phyloP scores from a whole-genome alignment of 805 yeast species.

The Tetrapisispora pingtungensis region DNA sequence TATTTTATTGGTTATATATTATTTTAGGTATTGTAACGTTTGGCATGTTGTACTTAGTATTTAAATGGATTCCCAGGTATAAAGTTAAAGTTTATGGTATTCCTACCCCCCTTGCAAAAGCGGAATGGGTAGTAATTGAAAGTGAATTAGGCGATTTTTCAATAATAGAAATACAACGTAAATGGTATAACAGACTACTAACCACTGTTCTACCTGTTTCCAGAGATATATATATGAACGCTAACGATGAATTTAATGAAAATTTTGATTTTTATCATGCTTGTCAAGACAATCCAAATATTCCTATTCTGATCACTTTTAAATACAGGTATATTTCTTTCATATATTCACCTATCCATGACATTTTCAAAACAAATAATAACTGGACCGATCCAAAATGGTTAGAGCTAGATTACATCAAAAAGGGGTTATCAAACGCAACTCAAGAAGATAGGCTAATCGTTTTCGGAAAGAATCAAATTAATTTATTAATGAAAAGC shows the following conservation, averaged over 20 bases:
- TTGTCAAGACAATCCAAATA: conserved; percentile 29
- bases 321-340: conserved; percentile 77
- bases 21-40: conserved; percentile 45
- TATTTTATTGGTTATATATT: conserved; percentile 41
- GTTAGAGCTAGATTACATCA: conserved; percentile 46
- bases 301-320: conserved; percentile 62
- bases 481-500: conserved; percentile 69
- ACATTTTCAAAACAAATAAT: conserved; percentile 68
- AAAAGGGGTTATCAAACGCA: conserved; percentile 60
- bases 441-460: conserved; percentile 54
- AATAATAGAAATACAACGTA: conserved; percentile 44
- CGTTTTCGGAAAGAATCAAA: conserved; percentile 70
- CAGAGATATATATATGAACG: conserved; percentile 17
- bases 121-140: conserved; percentile 91
- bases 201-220: conserved; percentile 47
- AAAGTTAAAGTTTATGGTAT: conserved; percentile 59
- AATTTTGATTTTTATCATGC: conserved; percentile 15
- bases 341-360: conserved; percentile 79
- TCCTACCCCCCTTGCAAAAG: conserved; percentile 58
- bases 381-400: conserved; percentile 84
- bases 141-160: conserved; percentile 85
- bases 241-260: conserved; percentile 9
- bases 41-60: conserved; percentile 63
- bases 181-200: conserved; percentile 59
- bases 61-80: conserved; percentile 82